phyloP scores from a whole-genome alignment of 225 moss, liverwort and hornwort genomes.

The Bryoerythrophyllum caledonicum region DNA sequence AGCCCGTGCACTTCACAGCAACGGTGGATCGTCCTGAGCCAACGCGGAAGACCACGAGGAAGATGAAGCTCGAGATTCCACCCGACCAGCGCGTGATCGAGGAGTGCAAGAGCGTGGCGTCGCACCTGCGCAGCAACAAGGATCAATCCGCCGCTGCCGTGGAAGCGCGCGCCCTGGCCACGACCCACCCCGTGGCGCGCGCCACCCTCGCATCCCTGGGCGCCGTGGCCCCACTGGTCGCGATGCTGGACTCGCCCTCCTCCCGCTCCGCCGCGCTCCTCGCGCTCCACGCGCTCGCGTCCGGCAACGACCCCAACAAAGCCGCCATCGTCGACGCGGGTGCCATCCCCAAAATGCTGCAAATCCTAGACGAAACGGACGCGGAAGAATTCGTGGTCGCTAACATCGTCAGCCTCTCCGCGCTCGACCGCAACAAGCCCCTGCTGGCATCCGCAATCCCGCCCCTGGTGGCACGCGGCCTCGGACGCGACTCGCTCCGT shows the following conservation, averaged over 20 bases:
- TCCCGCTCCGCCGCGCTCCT: constrained; percentile 35
- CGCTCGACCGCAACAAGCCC: constrained; percentile 52
- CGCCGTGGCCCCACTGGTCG: constrained; percentile 39
- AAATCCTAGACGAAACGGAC: not conserved
- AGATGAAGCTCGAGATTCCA: too few relatives aligned
- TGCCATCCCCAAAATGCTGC: constrained; percentile 33
- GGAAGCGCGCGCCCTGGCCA: constrained; percentile 28
- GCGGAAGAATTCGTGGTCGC: constrained; percentile 26
- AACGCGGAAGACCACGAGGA: not conserved
- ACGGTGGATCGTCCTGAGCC: too few relatives aligned
- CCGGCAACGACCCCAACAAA: constrained; percentile 46
- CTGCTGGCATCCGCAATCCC: constrained; percentile 38
- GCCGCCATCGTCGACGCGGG: constrained; percentile 46
- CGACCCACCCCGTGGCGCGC: constrained; percentile 30
- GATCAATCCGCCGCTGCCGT: constrained; percentile 41
- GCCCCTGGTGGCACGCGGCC: constrained; percentile 18
- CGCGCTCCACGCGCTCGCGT: constrained; percentile 50
- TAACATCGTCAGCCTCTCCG: constrained; percentile 46
- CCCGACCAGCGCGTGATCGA: constrained; percentile 4
- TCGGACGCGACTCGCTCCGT: constrained; percentile 32
- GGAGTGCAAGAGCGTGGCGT: constrained; percentile 30
- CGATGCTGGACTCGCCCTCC: constrained; percentile 39
- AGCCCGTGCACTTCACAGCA: constrained; percentile 27
- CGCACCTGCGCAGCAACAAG: constrained; percentile 21
- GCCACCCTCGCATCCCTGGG: constrained; percentile 30